phyloP scores from a whole-genome alignment of 2,329 filamentous ascomycete genomes.

The Metarhizium rileyi region DNA sequence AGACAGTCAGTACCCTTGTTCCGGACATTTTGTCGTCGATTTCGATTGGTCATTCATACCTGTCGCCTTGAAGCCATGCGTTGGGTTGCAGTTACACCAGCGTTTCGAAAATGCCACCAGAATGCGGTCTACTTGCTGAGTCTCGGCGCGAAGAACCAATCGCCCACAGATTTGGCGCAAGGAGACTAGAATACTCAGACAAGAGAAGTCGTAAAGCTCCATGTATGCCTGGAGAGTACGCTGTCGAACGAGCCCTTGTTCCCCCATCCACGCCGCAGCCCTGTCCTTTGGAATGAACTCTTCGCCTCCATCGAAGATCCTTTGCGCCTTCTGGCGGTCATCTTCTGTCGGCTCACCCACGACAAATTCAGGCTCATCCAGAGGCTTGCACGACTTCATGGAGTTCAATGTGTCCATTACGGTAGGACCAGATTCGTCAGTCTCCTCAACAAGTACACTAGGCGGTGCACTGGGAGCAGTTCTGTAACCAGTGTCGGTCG shows the following conservation, averaged over 20 bases:
- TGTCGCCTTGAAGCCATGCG: constrained; percentile 82
- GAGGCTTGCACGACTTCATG: constrained; percentile 27
- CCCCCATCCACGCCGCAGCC: constrained; percentile 83
- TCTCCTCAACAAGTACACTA: constrained; percentile 34
- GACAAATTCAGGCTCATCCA: constrained; percentile 50
- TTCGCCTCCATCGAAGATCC: constrained; percentile 78
- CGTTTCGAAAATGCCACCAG: constrained; percentile 78
- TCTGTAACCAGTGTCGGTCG: constrained; percentile 30
- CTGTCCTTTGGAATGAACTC: constrained; percentile 69
- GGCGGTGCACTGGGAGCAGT: constrained; percentile 32
- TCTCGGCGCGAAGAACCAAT: constrained; percentile 79
- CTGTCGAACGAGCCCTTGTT: constrained; percentile 51
- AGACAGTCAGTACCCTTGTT: background rate
- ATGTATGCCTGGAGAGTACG: constrained; percentile 69
- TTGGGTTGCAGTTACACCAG: constrained; percentile 90
- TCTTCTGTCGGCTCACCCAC: constrained; percentile 53
- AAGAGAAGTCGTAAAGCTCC: constrained; percentile 79
- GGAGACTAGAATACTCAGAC: constrained; percentile 68
- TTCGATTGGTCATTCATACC: constrained; percentile 41
- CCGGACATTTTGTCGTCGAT: background rate
- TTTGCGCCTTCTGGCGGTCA: constrained; percentile 67
- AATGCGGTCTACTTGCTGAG: constrained; percentile 93
- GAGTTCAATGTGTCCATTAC: constrained; percentile 20
- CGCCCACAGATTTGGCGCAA: constrained; percentile 74
- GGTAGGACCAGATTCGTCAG: constrained; percentile 29